Base-by-base conservation (phyloP, 805 yeast species). In the Ogataea glucozyma region DNA sequence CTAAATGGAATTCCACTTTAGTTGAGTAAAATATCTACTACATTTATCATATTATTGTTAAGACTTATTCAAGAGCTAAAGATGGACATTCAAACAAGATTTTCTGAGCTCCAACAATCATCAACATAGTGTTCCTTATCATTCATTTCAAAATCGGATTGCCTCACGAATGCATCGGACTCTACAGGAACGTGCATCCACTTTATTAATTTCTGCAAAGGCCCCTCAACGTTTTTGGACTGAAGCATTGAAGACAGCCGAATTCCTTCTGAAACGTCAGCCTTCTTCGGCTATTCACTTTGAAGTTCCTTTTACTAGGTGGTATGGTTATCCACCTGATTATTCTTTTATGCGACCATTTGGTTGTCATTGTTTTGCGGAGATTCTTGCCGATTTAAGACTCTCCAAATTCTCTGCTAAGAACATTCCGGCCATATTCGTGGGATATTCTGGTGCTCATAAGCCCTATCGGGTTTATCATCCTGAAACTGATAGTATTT, bases 391-490 rank as follows among this genome's bases (percentile, higher is more conserved):
- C 5, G 6, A 31, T 11, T 3, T 12, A 3, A 3, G 35, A n/a
- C 17, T 10, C 13, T 31, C 35, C 11, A 31, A 31, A 10, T 20
- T 31, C 13, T 21, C 35, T 9, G 6, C 24, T 6, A 19, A 11
- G 17, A n/a, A 9, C 13, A 17, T 31, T 21, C 10, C 16, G 4
- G 26, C 26, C 4, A 21, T 30, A 11, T 31, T 31, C 21, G 35
- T 31, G 24, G 35, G 35, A 4, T 30, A 31, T 19, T 18, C 33
- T 16, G 11, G 8, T 14, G 16, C 19, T 13, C 19, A 31, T 23
- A 31, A 31, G n/a, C 23, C 33, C 14, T 31, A 31, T 30, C 34
- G 29, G 7, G 41, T 38, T 7, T 31, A 38, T 21, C 17, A 38
- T 22, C 36, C 36, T 12, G 26, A 23, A n/a, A n/a, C 16, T 9